Evolutionary conservation across 805 yeast genomes (phyloP).

Genomic region (Ogataea angusta): DNA sequence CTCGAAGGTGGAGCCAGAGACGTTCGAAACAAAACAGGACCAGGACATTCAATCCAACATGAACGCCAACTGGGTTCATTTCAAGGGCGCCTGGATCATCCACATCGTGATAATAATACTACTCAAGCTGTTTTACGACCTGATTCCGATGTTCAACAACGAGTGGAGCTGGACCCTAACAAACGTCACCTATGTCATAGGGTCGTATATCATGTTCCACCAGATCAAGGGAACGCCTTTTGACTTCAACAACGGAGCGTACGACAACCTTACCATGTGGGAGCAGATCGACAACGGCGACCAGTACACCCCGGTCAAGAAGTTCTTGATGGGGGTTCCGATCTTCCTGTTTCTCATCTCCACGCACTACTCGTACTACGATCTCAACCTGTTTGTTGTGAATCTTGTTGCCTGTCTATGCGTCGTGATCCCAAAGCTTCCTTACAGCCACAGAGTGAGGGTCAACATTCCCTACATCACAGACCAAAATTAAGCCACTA

Average conservation of each 20-base stretch:
- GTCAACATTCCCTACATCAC: constrained; percentile 53
- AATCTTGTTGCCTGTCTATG: constrained; percentile 79
- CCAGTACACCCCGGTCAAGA: constrained; percentile 94
- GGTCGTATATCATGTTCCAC: constrained; percentile 94
- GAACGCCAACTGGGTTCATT: constrained; percentile 95
- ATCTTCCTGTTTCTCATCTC: constrained; percentile 78
- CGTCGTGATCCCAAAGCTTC: constrained; percentile 90
- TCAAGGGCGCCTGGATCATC: constrained; percentile 94
- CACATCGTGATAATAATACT: constrained; percentile 80
- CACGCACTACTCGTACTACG: constrained; percentile 88
- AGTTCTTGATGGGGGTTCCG: constrained; percentile 90
- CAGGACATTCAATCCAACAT: constrained; percentile 85
- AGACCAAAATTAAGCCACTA: constrained; percentile 24
- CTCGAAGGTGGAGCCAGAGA: constrained; percentile 91
- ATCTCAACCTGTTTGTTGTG: constrained; percentile 69
- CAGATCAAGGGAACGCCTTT: constrained; percentile 96
- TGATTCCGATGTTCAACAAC: constrained; percentile 74
- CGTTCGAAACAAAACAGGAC: constrained; percentile 86
- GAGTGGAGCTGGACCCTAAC: constrained; percentile 94
- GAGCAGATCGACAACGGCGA: constrained; percentile 90
- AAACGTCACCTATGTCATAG: constrained; percentile 83
- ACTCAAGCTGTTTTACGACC: constrained; percentile 71
- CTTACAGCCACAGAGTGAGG: constrained; percentile 75
- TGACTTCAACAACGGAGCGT: constrained; percentile 95
- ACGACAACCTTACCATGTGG: constrained; percentile 97